Percentiles rank a stretch among this genome's conserved stretches.
Conservation (phyloP, 2,329 filamentous ascomycete species). For the Drechslera avenae region DNA sequence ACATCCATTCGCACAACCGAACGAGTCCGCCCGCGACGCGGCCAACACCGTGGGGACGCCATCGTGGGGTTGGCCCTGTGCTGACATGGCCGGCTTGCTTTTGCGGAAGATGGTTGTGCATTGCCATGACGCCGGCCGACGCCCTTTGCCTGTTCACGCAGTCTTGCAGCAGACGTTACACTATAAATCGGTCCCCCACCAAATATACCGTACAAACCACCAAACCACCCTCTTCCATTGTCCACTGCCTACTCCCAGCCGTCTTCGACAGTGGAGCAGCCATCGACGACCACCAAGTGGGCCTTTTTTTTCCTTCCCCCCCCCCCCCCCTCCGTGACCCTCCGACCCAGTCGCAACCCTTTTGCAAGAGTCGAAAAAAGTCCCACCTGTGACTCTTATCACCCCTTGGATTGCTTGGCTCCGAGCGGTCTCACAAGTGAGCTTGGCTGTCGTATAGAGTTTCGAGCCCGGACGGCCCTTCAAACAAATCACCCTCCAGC, state of each 20-base stretch:
- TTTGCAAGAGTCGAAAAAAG: not conserved
- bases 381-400: too few species aligned
- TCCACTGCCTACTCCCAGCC: too few species aligned
- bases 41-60: slow-evolving; percentile 16
- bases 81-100: slow-evolving; percentile 2
- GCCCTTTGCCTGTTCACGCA: too few species aligned
- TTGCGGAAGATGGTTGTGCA: not conserved
- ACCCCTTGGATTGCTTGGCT: not conserved
- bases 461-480: slow-evolving; percentile 28
- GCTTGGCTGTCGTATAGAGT: slow-evolving; percentile 29
- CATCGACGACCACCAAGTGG: not conserved
- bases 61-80: slow-evolving; percentile 19
- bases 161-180: too few species aligned
- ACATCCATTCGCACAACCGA: slow-evolving; percentile 25
- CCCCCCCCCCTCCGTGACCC: too few species aligned
- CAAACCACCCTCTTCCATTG: not conserved
- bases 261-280: too few species aligned
- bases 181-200: too few species aligned
- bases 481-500: slow-evolving; percentile 30
- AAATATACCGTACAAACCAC: not conserved
- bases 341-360: too few species aligned
- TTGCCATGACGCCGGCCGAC: too few species aligned
- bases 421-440: slow-evolving; percentile 16
- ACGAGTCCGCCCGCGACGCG: slow-evolving; percentile 5
- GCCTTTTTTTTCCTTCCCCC: too few species aligned